phyloP scores from a whole-genome alignment of 2,329 filamentous ascomycete genomes.

The Aspergillus neotritici region DNA sequence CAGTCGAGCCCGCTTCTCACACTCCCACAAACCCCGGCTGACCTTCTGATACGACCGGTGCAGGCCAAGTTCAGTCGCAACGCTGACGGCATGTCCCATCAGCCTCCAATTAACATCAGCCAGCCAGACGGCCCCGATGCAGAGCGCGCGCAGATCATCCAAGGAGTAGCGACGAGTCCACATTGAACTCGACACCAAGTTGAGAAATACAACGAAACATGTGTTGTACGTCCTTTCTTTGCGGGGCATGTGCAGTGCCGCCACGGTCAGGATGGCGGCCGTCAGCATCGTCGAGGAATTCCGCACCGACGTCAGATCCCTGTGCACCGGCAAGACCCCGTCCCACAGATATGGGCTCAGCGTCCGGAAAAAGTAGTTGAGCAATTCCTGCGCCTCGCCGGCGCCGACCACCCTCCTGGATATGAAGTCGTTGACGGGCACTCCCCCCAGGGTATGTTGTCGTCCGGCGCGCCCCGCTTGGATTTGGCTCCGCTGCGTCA shows the following conservation, averaged over 20 bases:
- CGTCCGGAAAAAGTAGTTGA: slow-evolving; percentile 37
- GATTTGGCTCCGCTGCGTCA: slow-evolving; percentile 41
- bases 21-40: slow-evolving; percentile 33
- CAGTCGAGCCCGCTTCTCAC: slow-evolving; percentile 33
- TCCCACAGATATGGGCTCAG: slow-evolving; percentile 39
- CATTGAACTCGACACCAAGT: slow-evolving; percentile 49
- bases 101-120: slow-evolving; percentile 49
- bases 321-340: slow-evolving; percentile 44
- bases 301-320: slow-evolving; percentile 42
- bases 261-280: slow-evolving; percentile 45
- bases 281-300: slow-evolving; percentile 42
- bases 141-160: slow-evolving; percentile 50
- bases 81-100: slow-evolving; percentile 39
- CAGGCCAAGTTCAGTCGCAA: slow-evolving; percentile 40
- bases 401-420: slow-evolving; percentile 45
- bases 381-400: slow-evolving; percentile 39
- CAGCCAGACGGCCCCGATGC: slow-evolving; percentile 53
- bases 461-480: slow-evolving; percentile 29
- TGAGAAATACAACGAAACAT: slow-evolving; percentile 49
- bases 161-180: slow-evolving; percentile 47
- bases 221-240: slow-evolving; percentile 44
- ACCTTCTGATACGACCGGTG: slow-evolving; percentile 41
- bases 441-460: slow-evolving; percentile 29
- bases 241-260: slow-evolving; percentile 46
- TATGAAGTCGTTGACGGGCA: slow-evolving; percentile 46